Percentiles rank a stretch among this genome's conserved stretches.
phyloP scores from a whole-genome alignment of 176 grass and related monocot genomes.

The bread wheat (Triticum aestivum) region IWGSC_CS_RefSeq_v2.1 NC_057813.1:538211185-538211684 shows the following conservation, averaged over 20 bases:
- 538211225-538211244: background rate
- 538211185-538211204: background rate
- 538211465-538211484: background rate
- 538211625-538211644: slow-evolving; percentile 1
- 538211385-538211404: background rate
- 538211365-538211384: background rate
- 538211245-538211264: background rate
- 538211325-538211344: background rate
- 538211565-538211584: background rate
- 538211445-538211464: background rate
- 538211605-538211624: background rate
- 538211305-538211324: background rate
- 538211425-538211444: too few relatives aligned
- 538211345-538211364: too few relatives aligned
- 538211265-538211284: background rate
- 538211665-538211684: slow-evolving; percentile 25
- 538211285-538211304: background rate
- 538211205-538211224: background rate
- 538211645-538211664: background rate
- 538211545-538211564: background rate
- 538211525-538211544: background rate
- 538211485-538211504: background rate
- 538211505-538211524: background rate
- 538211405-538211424: background rate
- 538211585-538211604: background rate